A percentile compares a stretch with the other conserved stretches of the same genome.
phyloP scores from a whole-genome alignment of 1,139 yeast species.

The Blastobotrys serpentis region DNA sequence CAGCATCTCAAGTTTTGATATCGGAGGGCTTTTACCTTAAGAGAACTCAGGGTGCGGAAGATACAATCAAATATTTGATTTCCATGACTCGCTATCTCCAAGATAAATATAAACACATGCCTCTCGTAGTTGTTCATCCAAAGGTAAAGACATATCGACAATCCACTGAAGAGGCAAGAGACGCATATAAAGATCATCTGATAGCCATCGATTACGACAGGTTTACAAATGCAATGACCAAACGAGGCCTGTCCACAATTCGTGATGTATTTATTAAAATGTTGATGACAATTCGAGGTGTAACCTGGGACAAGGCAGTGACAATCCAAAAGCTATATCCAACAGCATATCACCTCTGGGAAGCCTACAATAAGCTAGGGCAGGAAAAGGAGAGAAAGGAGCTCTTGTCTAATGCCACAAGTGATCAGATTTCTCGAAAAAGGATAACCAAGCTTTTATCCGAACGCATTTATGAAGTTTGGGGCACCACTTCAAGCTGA shows the following conservation, averaged over 20 bases:
- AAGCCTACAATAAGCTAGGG: constrained; percentile 41
- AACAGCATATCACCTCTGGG: constrained; percentile 56
- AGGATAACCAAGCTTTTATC: constrained; percentile 61
- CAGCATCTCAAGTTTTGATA: constrained; percentile 70
- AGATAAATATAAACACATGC: constrained; percentile 25
- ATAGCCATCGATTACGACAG: constrained; percentile 65
- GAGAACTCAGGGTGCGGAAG: constrained; percentile 69
- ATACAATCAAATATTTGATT: constrained; percentile 65
- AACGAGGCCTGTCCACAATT: constrained; percentile 67
- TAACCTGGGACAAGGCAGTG: constrained; percentile 80
- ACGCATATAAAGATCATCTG: constrained; percentile 38
- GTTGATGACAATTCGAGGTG: constrained; percentile 77
- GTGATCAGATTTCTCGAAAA: constrained; percentile 57
- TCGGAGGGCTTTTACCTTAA: constrained; percentile 66
- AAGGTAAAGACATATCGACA: constrained; percentile 44
- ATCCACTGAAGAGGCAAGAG: constrained; percentile 31
- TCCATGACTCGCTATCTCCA: constrained; percentile 54
- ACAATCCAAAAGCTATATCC: constrained; percentile 65
- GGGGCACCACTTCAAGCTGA: constrained; percentile 45
- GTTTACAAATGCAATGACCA: constrained; percentile 70
- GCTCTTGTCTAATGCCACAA: constrained; percentile 48
- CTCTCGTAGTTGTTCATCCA: constrained; percentile 44
- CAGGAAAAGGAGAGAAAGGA: constrained; percentile 41
- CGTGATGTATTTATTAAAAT: constrained; percentile 72
- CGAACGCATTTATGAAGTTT: constrained; percentile 57